phyloP scores from a whole-genome alignment of 148 eudicot genomes.

The Vaccinium macrocarpon region DNA sequence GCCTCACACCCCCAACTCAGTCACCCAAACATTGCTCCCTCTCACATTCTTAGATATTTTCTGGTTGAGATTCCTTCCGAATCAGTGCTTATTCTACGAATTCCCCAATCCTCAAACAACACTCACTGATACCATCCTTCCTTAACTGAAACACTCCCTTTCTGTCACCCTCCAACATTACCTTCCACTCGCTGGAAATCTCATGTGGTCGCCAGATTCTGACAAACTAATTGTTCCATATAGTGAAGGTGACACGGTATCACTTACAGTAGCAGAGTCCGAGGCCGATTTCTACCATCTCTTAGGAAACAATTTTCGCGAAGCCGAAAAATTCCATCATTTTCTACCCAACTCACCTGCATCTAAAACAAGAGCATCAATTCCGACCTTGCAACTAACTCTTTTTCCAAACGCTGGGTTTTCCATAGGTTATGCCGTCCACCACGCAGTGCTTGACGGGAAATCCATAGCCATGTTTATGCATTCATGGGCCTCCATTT shows the following conservation, averaged over 20 bases:
- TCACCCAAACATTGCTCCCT: conserved; percentile 14
- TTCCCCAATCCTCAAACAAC: background rate
- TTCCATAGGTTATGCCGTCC: conserved; percentile 16
- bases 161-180: conserved; percentile 13
- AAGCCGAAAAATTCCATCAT: background rate
- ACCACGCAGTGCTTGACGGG: conserved; percentile 17
- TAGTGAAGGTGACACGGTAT: background rate
- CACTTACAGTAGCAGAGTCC: conserved; percentile 12
- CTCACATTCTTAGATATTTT: conserved; percentile 13
- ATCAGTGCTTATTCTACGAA: conserved; percentile 3
- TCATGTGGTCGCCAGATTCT: conserved; percentile 7
- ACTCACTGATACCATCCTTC: background rate
- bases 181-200: conserved; percentile 6
- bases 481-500: conserved; percentile 19
- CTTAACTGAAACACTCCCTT: conserved; percentile 13
- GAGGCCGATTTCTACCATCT: conserved; percentile 5
- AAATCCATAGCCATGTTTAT: conserved; percentile 22
- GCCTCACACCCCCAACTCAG: background rate
- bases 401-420: conserved; percentile 17
- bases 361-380: background rate
- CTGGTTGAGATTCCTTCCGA: conserved; percentile 7
- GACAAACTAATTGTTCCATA: background rate
- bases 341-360: conserved; percentile 5
- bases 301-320: background rate
- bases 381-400: conserved; percentile 14